These are phyloP conservation scores for Sphagnum tenellum DNA, from an alignment of 225 moss, liverwort and hornwort genomes.

Conservation along the genomic window DNA sequence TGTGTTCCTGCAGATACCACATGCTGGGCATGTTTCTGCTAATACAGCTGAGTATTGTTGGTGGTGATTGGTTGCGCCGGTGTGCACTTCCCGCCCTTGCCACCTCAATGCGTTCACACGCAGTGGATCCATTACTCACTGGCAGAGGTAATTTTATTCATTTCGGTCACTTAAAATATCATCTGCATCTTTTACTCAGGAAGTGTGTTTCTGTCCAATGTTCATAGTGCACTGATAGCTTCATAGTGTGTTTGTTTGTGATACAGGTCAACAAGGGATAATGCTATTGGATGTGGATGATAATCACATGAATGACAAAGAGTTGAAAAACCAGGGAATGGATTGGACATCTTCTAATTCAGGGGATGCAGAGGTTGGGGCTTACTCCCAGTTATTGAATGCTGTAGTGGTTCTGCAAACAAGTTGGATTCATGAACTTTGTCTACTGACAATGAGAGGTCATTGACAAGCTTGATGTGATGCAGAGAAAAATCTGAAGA, in stretches of 20 bases:
- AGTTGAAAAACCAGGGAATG: slow-evolving; percentile 32
- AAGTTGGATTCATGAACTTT: background rate
- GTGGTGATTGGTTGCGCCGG: slow-evolving; percentile 88
- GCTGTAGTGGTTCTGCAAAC: background rate
- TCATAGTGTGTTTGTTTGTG: background rate
- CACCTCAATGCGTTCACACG: slow-evolving; percentile 61
- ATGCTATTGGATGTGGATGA: slow-evolving; percentile 70
- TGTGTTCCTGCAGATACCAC: slow-evolving; percentile 64
- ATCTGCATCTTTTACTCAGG: too few relatives aligned
- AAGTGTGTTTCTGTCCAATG: too few relatives aligned
- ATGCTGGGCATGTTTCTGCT: slow-evolving; percentile 96
- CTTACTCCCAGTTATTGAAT: too few relatives aligned
- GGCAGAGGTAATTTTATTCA: slow-evolving; percentile 38
- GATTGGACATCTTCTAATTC: slow-evolving; percentile 29
- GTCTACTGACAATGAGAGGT: background rate
- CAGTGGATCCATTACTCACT: slow-evolving; percentile 40
- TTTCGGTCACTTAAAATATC: too few relatives aligned
- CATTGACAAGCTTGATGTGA: background rate
- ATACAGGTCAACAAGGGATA: slow-evolving; percentile 62
- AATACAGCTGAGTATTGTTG: slow-evolving; percentile 88
- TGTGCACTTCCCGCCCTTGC: slow-evolving; percentile 69
- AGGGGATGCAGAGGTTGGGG: slow-evolving; percentile 42
- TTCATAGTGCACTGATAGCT: background rate
- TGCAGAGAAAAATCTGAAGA: too few relatives aligned
- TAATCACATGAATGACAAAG: slow-evolving; percentile 42